A percentile compares a stretch with the other conserved stretches of the same genome.
Evolutionary conservation across 2,329 filamentous ascomycete genomes (phyloP).

Genomic region (Claviceps digitariae): DNA sequence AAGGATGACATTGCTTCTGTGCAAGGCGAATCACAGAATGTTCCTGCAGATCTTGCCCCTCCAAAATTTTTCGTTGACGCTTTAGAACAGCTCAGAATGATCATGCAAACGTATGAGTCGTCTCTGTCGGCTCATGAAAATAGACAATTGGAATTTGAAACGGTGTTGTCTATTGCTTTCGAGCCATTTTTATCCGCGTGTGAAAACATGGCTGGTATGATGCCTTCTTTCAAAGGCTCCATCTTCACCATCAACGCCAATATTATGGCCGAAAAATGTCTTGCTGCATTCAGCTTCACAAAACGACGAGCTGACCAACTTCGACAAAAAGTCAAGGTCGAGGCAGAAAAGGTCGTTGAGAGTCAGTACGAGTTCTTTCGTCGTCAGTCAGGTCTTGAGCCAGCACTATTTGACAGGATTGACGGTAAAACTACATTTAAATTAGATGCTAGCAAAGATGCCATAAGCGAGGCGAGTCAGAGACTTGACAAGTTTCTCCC

Average conservation of each 20-base stretch:
- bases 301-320: constrained; percentile 40
- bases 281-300: constrained; percentile 52
- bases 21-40: constrained; percentile 56
- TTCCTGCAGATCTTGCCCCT: constrained; percentile 59
- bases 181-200: constrained; percentile 76
- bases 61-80: constrained; percentile 73
- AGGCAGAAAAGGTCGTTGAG: constrained; percentile 44
- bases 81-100: constrained; percentile 59
- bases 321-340: constrained; percentile 38
- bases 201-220: constrained; percentile 49
- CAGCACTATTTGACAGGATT: constrained; percentile 46
- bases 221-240: constrained; percentile 45
- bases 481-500: constrained; percentile 81
- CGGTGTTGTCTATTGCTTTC: constrained; percentile 63
- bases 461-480: constrained; percentile 55
- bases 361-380: constrained; percentile 63
- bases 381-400: constrained; percentile 57
- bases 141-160: constrained; percentile 56
- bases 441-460: constrained; percentile 33
- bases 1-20: constrained; percentile 65
- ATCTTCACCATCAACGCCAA: constrained; percentile 67
- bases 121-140: constrained; percentile 51
- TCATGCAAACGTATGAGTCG: constrained; percentile 79
- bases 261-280: constrained; percentile 39
- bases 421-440: constrained; percentile 11